Evolutionary conservation across 768 basidiomycete species (phyloP), one percentile per base, ranked within the genome.

Genomic region (Termitomyces sp.): DNA sequence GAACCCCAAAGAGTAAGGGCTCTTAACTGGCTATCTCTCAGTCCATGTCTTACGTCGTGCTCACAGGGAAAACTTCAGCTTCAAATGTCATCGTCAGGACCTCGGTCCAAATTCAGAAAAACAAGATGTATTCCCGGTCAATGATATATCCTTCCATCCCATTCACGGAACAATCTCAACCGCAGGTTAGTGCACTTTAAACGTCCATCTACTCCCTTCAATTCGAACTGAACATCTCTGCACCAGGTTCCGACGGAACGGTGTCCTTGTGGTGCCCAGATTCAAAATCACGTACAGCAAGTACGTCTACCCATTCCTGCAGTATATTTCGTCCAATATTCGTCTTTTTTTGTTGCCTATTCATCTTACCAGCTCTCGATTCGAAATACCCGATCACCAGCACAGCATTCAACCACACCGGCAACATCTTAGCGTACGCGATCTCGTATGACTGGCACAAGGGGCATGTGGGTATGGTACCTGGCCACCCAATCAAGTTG

Each of bases 191-290:
- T 58, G 26, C 10, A 18, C n/a, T 8, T 30, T 13, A 27, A 26
- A 39, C 13, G 13, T 27, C 12, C 26, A 13, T 26, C 0, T 9
- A 27, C 14, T 10, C 9, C 16, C 10, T 13, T 26, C 36, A 4
- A 40, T 14, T 13, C 12, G 4, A 30, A 52, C 7, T 30, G 5
- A 9, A 30, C 36, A 37, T n/a, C n/a, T 14, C 20, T 34, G 13
- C 14, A 5, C 6, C 32, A 89, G 89, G 89, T 13, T 80, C 88
- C 45, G 93, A 95, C 62, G 93, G 93, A 20, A 87, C 88, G 1
- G 86, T 94, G 69, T 89, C 91, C 79, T 91, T 90, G 72, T 95
- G 94, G 94, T 93, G 96, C 73, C 93, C 93, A 73, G 89, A 95
- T 63, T 85, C 89, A 6, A 87, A 93, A 56, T 91, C 88, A 12